Evolutionary conservation across 495 filamentous ascomycete genomes (phyloP).

Genomic region (Neurospora sp.): DNA sequence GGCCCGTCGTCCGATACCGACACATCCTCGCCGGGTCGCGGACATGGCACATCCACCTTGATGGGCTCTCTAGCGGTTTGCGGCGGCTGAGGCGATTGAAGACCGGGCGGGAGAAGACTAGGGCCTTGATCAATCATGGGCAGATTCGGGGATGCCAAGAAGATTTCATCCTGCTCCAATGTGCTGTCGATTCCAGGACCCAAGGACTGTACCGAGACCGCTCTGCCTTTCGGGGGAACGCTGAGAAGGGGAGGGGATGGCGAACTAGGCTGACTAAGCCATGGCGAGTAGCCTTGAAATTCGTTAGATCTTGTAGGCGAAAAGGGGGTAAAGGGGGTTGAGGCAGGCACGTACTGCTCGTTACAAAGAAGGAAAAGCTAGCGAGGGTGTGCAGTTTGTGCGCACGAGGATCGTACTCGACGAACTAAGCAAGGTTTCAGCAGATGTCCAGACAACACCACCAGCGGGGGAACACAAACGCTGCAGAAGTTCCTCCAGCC

Average conservation of each 20-base stretch:
- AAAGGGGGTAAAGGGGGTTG: neutral
- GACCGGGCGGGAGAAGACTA: constrained; percentile 27
- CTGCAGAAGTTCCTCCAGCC: constrained; percentile 96
- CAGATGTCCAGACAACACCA: neutral
- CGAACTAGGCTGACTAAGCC: constrained; percentile 37
- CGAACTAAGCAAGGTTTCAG: constrained; percentile 47
- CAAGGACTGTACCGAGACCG: constrained; percentile 71
- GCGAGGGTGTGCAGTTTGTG: constrained; percentile 82
- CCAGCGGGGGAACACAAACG: constrained; percentile 30
- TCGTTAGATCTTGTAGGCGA: neutral
- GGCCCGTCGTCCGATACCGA: constrained; percentile 85
- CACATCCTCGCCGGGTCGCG: constrained; percentile 79
- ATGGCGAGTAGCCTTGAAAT: constrained; percentile 22
- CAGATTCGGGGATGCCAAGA: constrained; percentile 47
- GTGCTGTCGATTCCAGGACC: constrained; percentile 62
- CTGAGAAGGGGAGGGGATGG: constrained; percentile 59
- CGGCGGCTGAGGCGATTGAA: constrained; percentile 27
- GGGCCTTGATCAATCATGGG: constrained; percentile 33
- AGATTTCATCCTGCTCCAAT: constrained; percentile 49
- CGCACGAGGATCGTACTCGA: constrained; percentile 90
- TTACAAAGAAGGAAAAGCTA: constrained; percentile 89
- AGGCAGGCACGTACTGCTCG: constrained; percentile 43
- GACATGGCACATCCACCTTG: constrained; percentile 80
- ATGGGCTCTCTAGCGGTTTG: constrained; percentile 41
- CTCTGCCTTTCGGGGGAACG: constrained; percentile 65